Base-by-base conservation (phyloP, 2,329 filamentous ascomycete species). In the Aspergillus tanneri region DNA sequence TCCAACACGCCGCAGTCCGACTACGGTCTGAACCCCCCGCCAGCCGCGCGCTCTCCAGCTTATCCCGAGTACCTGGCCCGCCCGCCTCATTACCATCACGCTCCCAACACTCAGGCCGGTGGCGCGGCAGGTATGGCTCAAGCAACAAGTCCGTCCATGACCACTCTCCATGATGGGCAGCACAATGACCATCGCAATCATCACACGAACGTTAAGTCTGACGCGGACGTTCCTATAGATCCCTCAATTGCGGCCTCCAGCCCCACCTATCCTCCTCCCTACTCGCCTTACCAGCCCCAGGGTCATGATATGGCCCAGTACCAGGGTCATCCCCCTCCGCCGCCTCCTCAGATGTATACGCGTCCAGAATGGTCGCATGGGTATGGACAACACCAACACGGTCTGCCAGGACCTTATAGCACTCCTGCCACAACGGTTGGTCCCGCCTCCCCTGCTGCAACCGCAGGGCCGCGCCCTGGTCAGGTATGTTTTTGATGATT, bases 151-250 rank as follows among this genome's bases (percentile, higher is more conserved):
- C 88, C 89, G 90, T 96, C 89, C 77, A 82, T 89, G 81, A 81
- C 60, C 55, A 65, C 87, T 84, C 79, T 88, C 78, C 82, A 85
- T 82, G 87, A 90, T 89, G 87, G 79, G 72, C 77, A 78, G 67
- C 79, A 81, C 77, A 86, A 76, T 78, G 74, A 79, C 81, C 84
- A 87, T 85, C 86, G 85, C 78, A 80, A 82, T 77, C 30, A 34
- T 34, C 79, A 81, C 72, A 64, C 69, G 64, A 71, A 65, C 62
- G 81, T 86, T 77, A 91, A 90, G 76, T 95, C 91, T 96, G 88
- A 96, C 90, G 83, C 82, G 83, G 86, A 90, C 85, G 84, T 95
- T 79, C 90, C 90, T 86, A 91, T 95, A 96, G 92, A 96, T 95
- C 90, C 91, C 67, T 95, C 90, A 72, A 96, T 96, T 72, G 88